Evolutionary conservation across 441 rosid species (phyloP).

Genomic region (Erysimum cheiri): DNA sequence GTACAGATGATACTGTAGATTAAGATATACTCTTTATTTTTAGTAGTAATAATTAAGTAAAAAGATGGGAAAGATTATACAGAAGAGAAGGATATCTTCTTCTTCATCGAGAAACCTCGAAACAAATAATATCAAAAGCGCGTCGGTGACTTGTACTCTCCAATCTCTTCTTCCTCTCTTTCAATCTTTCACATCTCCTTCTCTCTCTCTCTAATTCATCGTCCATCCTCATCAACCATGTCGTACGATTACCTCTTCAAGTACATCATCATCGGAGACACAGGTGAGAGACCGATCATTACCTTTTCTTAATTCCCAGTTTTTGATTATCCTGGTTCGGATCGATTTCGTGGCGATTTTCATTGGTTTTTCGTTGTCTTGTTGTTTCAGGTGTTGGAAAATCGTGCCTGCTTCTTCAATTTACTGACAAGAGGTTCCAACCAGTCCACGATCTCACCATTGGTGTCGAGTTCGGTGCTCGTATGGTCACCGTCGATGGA

Average conservation of each 20-base stretch:
- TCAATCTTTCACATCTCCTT: constrained; percentile 21
- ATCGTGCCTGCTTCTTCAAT: constrained; percentile 71
- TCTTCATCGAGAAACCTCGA: constrained; percentile 35
- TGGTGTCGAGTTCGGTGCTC: constrained; percentile 82
- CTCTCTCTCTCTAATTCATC: constrained; percentile 7
- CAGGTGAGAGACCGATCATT: constrained; percentile 48
- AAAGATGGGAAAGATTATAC: not conserved
- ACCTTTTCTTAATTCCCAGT: not conserved
- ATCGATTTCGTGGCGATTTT: constrained; percentile 29
- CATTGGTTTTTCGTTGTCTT: constrained; percentile 9
- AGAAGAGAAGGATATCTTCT: constrained; percentile 12
- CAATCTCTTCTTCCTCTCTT: constrained; percentile 38
- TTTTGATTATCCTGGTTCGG: constrained; percentile 3
- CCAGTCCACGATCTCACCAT: constrained; percentile 82
- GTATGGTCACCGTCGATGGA: constrained; percentile 78
- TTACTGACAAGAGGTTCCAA: constrained; percentile 82
- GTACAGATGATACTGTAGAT: no score
- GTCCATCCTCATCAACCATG: constrained; percentile 48
- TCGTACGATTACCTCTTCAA: constrained; percentile 86
- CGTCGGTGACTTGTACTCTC: constrained; percentile 45
- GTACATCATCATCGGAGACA: constrained; percentile 87
- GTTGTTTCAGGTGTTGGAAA: constrained; percentile 64
- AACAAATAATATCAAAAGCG: constrained; percentile 20
- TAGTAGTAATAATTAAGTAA: no score
- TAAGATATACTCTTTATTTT: no score